Conservation (phyloP, 1,284 basidiomycete species). For the Ceratobasidium sp. region DNA sequence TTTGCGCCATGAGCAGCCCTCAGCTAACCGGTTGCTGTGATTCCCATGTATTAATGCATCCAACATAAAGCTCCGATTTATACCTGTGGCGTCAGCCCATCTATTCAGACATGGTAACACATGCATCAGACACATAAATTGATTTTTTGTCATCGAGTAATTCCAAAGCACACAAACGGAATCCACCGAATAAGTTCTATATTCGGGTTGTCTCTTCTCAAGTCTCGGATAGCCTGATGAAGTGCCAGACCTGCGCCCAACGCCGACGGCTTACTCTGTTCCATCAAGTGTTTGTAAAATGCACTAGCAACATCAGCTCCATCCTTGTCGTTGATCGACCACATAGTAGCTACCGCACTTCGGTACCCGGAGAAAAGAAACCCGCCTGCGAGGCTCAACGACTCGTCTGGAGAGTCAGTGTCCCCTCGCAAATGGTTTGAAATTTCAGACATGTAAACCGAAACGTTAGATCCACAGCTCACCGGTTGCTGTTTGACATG, state of each 20-base stretch:
- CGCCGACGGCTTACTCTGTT: background rate
- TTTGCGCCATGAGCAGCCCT: background rate
- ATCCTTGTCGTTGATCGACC: conserved; percentile 26
- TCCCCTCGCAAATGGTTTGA: background rate
- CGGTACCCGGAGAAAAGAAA: conserved; percentile 24
- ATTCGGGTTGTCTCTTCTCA: background rate
- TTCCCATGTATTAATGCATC: too few relatives aligned
- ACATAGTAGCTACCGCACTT: conserved; percentile 22
- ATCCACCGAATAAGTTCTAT: conserved; percentile 16
- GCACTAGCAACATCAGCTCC: conserved; percentile 5
- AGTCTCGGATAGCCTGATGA: conserved; percentile 4
- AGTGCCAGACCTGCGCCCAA: conserved; percentile 1
- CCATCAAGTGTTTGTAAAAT: conserved; percentile 13
- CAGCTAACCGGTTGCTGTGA: too few relatives aligned
- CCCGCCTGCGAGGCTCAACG: conserved; percentile 18
- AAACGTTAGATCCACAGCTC: background rate
- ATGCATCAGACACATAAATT: too few relatives aligned
- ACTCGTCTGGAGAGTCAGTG: conserved; percentile 16
- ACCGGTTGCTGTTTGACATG: conserved; percentile 32
- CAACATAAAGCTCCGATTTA: too few relatives aligned
- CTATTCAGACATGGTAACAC: too few relatives aligned
- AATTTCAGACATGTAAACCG: background rate
- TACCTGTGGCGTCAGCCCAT: too few relatives aligned
- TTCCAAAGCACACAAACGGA: conserved; percentile 22
- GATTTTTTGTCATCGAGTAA: background rate